phyloP scores from a whole-genome alignment of 208 protist genomes.

The Zelonia costaricensis region DNA sequence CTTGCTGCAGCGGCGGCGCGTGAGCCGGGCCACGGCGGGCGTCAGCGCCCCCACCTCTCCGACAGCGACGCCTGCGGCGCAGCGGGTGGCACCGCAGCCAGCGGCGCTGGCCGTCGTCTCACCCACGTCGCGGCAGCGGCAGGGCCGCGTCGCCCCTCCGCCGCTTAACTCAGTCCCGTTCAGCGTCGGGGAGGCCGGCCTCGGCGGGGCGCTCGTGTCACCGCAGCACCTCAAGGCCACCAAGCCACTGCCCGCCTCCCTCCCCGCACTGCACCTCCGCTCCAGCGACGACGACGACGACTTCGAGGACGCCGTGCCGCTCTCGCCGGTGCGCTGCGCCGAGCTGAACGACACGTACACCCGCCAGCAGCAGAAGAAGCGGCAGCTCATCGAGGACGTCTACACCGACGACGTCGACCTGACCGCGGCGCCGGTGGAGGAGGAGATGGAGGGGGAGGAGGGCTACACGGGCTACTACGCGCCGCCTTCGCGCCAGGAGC shows the following conservation, averaged over 20 bases:
- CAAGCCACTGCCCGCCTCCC: slow-evolving; percentile 17
- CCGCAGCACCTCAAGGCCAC: slow-evolving; percentile 35
- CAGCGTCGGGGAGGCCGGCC: not conserved
- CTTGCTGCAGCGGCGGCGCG: slow-evolving; percentile 54
- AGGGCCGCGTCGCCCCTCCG: slow-evolving; percentile 1
- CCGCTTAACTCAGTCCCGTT: slow-evolving; percentile 20
- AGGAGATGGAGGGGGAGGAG: slow-evolving; percentile 47
- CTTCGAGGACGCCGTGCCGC: slow-evolving; percentile 80
- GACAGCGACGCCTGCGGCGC: not conserved
- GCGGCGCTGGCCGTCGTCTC: not conserved
- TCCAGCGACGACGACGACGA: slow-evolving; percentile 59
- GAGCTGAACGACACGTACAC: slow-evolving; percentile 63
- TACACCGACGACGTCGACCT: slow-evolving; percentile 45
- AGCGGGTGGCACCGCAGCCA: not conserved
- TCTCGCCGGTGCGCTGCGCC: slow-evolving; percentile 63
- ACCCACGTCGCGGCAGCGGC: slow-evolving; percentile 1
- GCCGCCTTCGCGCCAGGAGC: slow-evolving; percentile 12
- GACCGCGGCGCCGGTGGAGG: slow-evolving; percentile 31
- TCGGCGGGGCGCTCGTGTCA: slow-evolving; percentile 2
- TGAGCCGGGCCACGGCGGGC: slow-evolving; percentile 16
- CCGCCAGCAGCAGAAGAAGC: slow-evolving; percentile 15
- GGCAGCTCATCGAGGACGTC: slow-evolving; percentile 25
- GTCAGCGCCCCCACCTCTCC: slow-evolving; percentile 22
- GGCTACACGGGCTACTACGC: slow-evolving; percentile 57
- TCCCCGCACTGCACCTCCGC: slow-evolving; percentile 2